These are phyloP conservation scores for Eucalyptus cloeziana DNA, from an alignment of 345 rosid genomes.

Conservation along the genomic window DNA sequence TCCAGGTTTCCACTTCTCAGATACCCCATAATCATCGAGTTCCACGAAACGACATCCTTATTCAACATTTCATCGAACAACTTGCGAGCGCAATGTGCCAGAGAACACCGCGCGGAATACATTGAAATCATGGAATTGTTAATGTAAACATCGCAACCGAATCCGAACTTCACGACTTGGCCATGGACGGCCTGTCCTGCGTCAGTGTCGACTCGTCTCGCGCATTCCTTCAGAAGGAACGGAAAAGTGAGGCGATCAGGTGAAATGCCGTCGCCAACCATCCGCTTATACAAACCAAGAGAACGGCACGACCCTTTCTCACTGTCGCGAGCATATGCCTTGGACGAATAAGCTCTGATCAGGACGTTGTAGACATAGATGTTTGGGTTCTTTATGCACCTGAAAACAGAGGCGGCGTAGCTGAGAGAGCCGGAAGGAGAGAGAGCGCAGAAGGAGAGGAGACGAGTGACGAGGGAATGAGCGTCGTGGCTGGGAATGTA, in stretches of 20 bases:
- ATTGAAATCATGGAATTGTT: constrained; percentile 31
- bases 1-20: constrained; percentile 41
- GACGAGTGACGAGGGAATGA: constrained; percentile 23
- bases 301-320: background rate
- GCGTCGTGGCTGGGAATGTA: background rate
- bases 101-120: constrained; percentile 12
- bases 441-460: constrained; percentile 36
- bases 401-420: constrained; percentile 28
- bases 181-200: constrained; percentile 28
- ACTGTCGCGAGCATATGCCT: background rate
- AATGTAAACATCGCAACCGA: constrained; percentile 21
- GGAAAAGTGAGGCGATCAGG: constrained; percentile 52
- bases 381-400: constrained; percentile 9
- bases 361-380: constrained; percentile 27
- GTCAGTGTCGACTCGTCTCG: constrained; percentile 3
- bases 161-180: constrained; percentile 25
- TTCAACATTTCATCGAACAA: constrained; percentile 45
- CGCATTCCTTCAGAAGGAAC: constrained; percentile 46
- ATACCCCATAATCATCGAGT: constrained; percentile 34
- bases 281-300: constrained; percentile 23
- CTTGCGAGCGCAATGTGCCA: constrained; percentile 11
- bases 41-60: constrained; percentile 49
- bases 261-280: constrained; percentile 18
- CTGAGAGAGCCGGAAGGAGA: constrained; percentile 21
- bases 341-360: constrained; percentile 42